These are phyloP conservation scores for Tetrapisispora phaffii DNA, from an alignment of 805 yeast genomes.

Conservation along the genomic window DNA sequence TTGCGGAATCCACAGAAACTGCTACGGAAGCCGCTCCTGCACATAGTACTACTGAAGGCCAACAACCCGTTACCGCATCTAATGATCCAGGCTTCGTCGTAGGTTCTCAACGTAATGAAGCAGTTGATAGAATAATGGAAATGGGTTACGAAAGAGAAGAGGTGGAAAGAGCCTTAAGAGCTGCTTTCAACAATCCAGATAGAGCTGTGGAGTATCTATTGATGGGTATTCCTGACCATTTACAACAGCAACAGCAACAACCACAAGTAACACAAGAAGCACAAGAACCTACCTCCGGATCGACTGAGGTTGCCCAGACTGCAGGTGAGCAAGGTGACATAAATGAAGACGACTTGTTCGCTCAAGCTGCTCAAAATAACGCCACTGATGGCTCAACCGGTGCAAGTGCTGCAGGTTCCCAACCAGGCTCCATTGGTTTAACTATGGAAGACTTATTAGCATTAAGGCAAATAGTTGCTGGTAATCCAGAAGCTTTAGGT, in stretches of 20 bases:
- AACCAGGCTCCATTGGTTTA: conserved; percentile 35
- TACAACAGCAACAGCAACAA: conserved; percentile 31
- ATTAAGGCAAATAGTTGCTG: conserved; percentile 67
- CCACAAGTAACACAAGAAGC: conserved; percentile 8
- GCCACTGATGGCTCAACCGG: conserved; percentile 18
- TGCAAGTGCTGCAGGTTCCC: conserved; percentile 22
- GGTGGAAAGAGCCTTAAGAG: conserved; percentile 83
- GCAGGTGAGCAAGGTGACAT: conserved; percentile 4
- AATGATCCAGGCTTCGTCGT: conserved; percentile 55
- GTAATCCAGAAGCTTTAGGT: conserved; percentile 82
- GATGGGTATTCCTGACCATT: conserved; percentile 74
- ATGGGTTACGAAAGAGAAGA: conserved; percentile 90
- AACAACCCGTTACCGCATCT: conserved; percentile 18
- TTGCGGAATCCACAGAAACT: conserved; percentile 15
- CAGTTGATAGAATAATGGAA: conserved; percentile 76
- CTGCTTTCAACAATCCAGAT: conserved; percentile 95
- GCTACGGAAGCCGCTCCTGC: conserved; percentile 12
- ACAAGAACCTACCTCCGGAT: conserved; percentile 9
- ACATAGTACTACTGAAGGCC: conserved; percentile 13
- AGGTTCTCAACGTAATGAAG: conserved; percentile 69
- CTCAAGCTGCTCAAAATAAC: conserved; percentile 35
- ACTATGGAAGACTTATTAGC: conserved; percentile 41
- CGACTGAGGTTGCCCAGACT: conserved; percentile 7
- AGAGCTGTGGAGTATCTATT: conserved; percentile 92
- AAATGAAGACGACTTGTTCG: conserved; percentile 32